These are phyloP conservation scores for Colletotrichum incanum DNA, from an alignment of 2,329 filamentous ascomycete genomes.

Conservation along the genomic window DNA sequence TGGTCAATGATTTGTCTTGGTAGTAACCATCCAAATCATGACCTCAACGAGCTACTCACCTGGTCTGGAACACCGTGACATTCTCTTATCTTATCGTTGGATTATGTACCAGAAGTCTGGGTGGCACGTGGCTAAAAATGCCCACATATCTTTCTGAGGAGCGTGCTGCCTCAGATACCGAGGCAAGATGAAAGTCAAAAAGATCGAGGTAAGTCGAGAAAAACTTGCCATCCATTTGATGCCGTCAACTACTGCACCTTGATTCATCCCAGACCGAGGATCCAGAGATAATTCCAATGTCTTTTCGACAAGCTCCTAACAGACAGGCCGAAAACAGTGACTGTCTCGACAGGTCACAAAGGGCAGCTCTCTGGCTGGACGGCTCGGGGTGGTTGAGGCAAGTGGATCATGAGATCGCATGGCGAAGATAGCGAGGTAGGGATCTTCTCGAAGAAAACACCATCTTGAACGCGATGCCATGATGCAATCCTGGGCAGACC, in stretches of 20 bases:
- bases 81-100: slow-evolving; percentile 29
- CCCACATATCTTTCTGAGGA: not conserved
- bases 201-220: not conserved
- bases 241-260: not conserved
- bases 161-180: not conserved
- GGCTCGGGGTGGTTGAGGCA: not conserved
- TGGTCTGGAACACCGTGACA: not conserved
- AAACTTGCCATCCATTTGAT: not conserved
- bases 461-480: not conserved
- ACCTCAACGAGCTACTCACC: not conserved
- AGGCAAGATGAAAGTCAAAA: not conserved
- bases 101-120: not conserved
- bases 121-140: slow-evolving; percentile 10
- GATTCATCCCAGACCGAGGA: not conserved
- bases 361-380: not conserved
- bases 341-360: not conserved
- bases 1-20: not conserved
- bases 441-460: slow-evolving; percentile 1
- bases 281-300: not conserved
- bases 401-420: not conserved
- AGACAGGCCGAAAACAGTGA: not conserved
- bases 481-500: not conserved
- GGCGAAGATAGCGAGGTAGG: not conserved
- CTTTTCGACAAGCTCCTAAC: not conserved
- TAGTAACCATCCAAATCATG: not conserved